A percentile compares a stretch with the other conserved stretches of the same genome.
Conservation (phyloP, 2,329 filamentous ascomycete genomes). For the Blastomyces parvus region DNA sequence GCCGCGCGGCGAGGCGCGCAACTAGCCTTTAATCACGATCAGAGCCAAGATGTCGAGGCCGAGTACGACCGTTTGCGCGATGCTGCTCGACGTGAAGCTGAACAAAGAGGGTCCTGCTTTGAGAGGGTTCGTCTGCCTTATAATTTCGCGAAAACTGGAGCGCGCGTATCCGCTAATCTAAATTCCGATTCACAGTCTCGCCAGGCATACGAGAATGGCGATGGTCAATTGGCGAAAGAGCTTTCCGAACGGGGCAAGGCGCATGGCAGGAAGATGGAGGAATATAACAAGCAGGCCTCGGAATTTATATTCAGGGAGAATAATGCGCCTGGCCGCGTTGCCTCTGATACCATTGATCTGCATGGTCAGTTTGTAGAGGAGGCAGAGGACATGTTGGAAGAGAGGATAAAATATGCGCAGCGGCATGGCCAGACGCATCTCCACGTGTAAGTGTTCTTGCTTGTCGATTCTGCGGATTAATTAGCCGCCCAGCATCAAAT, state of each 20-base stretch:
- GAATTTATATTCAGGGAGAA: conserved; percentile 95
- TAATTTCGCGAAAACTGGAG: background rate
- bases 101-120: conserved; percentile 68
- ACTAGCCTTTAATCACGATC: conserved; percentile 65
- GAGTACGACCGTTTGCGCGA: conserved; percentile 89
- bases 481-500: too few species aligned
- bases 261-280: conserved; percentile 74
- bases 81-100: conserved; percentile 69
- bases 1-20: background rate
- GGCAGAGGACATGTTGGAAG: conserved; percentile 80
- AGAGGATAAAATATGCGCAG: conserved; percentile 71
- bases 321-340: conserved; percentile 67
- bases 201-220: conserved; percentile 71
- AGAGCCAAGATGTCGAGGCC: conserved; percentile 59
- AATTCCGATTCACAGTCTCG: conserved; percentile 44
- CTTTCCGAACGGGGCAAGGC: conserved; percentile 76
- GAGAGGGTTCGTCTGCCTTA: conserved; percentile 46
- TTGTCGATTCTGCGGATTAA: background rate
- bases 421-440: conserved; percentile 67
- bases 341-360: conserved; percentile 77
- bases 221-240: conserved; percentile 73
- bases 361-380: conserved; percentile 94
- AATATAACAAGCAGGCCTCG: conserved; percentile 82
- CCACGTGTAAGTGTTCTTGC: conserved; percentile 53
- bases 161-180: background rate